A percentile compares a stretch with the other conserved stretches of the same genome.
These are phyloP conservation scores for Lodderomyces theae DNA, from an alignment of 1,139 yeast species.

Conservation along the genomic window DNA sequence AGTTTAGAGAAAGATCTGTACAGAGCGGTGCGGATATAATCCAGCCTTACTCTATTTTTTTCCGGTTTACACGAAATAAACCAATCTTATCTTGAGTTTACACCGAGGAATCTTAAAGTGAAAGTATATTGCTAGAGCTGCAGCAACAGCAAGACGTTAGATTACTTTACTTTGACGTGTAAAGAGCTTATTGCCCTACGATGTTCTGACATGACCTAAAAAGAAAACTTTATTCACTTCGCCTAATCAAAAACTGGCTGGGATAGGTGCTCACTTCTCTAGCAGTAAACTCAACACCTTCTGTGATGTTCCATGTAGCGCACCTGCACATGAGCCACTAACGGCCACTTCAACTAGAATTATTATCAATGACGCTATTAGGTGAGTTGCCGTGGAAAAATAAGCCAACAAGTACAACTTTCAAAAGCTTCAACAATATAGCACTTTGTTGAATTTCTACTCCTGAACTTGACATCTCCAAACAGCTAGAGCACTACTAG, in stretches of 20 bases:
- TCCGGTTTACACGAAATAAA: too few species aligned
- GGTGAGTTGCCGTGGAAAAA: constrained; percentile 68
- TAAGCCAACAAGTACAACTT: constrained; percentile 74
- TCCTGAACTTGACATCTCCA: constrained; percentile 78
- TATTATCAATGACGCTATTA: constrained; percentile 63
- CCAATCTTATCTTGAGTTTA: too few species aligned
- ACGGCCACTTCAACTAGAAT: constrained; percentile 64
- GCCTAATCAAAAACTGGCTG: constrained; percentile 61
- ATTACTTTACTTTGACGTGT: constrained; percentile 26
- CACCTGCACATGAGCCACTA: constrained; percentile 77
- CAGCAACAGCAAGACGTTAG: too few species aligned
- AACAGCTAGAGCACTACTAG: constrained; percentile 66
- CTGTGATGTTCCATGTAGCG: constrained; percentile 76
- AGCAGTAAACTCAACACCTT: constrained; percentile 69
- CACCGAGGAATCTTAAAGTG: too few species aligned
- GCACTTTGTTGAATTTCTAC: constrained; percentile 68
- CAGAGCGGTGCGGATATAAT: too few species aligned
- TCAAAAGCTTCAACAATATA: constrained; percentile 68
- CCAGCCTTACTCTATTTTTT: too few species aligned
- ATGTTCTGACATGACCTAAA: constrained; percentile 67
- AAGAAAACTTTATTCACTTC: constrained; percentile 59
- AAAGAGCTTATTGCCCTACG: constrained; percentile 71
- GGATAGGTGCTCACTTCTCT: constrained; percentile 70
- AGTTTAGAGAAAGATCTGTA: too few species aligned
- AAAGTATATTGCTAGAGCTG: too few species aligned